Percentiles rank a stretch among this genome's conserved stretches.
Conservation (phyloP, 805 yeast species). For the Jamesozyma lodderae region DNA sequence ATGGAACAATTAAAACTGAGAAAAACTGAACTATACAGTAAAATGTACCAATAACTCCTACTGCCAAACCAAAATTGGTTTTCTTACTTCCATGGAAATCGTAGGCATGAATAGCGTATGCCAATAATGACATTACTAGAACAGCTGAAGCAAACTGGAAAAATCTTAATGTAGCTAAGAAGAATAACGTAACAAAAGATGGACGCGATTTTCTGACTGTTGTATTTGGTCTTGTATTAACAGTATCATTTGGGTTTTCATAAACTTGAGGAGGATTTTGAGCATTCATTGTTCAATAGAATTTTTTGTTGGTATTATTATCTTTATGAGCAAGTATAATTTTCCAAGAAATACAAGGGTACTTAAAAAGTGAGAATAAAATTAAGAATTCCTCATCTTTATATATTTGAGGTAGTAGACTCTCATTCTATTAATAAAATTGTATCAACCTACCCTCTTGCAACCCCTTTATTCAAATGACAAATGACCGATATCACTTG, state of each 20-base stretch:
- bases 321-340: no score
- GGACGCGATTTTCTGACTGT: neutral
- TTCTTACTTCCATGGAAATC: slow-evolving; percentile 21
- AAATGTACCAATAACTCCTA: slow-evolving; percentile 24
- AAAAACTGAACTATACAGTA: slow-evolving; percentile 22
- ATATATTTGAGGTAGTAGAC: no score
- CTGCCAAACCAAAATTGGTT: slow-evolving; percentile 28
- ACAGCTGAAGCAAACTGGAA: slow-evolving; percentile 23
- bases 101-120: slow-evolving; percentile 19
- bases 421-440: no score
- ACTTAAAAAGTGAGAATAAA: no score
- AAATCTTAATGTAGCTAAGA: slow-evolving; percentile 12
- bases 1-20: slow-evolving; percentile 13
- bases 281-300: slow-evolving; percentile 1
- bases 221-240: neutral
- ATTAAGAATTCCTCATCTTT: no score
- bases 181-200: neutral
- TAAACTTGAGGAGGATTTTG: slow-evolving; percentile 3
- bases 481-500: no score
- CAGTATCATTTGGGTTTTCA: neutral
- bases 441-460: no score
- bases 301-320: no score
- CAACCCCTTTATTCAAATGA: no score
- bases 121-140: slow-evolving; percentile 26
- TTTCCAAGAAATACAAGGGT: no score